These are phyloP conservation scores for Gossypium laxum DNA, from an alignment of 441 rosid genomes.

Conservation along the genomic window DNA sequence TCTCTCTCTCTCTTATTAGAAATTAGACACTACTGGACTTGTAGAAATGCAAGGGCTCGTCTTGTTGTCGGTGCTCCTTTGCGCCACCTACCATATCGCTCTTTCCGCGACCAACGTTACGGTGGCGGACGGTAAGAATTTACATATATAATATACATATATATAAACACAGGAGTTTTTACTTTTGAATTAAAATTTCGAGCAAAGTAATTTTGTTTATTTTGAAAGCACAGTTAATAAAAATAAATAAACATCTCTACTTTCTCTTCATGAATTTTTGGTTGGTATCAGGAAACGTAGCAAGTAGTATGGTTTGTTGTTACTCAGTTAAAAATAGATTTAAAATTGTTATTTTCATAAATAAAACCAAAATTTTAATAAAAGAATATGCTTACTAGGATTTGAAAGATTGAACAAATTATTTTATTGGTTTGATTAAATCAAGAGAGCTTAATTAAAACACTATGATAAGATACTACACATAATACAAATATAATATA, in stretches of 20 bases:
- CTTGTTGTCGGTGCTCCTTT: constrained; percentile 33
- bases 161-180: too few relatives aligned
- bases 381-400: background rate
- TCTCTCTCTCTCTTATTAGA: background rate
- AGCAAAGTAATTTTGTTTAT: background rate
- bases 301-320: too few relatives aligned
- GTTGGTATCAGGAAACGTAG: too few relatives aligned
- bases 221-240: background rate
- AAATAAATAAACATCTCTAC: too few relatives aligned
- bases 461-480: background rate
- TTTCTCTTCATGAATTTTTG: too few relatives aligned
- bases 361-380: too few relatives aligned
- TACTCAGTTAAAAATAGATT: too few relatives aligned
- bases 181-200: background rate
- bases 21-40: background rate
- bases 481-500: too few relatives aligned
- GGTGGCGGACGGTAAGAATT: background rate
- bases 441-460: background rate
- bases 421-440: background rate
- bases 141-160: background rate
- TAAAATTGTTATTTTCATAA: background rate
- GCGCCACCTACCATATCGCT: constrained; percentile 30
- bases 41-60: constrained; percentile 22
- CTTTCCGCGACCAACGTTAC: constrained; percentile 26
- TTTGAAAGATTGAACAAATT: background rate